Conservation (phyloP, 2,329 filamentous ascomycete species). For the Penicillium griseofulvum region DNA sequence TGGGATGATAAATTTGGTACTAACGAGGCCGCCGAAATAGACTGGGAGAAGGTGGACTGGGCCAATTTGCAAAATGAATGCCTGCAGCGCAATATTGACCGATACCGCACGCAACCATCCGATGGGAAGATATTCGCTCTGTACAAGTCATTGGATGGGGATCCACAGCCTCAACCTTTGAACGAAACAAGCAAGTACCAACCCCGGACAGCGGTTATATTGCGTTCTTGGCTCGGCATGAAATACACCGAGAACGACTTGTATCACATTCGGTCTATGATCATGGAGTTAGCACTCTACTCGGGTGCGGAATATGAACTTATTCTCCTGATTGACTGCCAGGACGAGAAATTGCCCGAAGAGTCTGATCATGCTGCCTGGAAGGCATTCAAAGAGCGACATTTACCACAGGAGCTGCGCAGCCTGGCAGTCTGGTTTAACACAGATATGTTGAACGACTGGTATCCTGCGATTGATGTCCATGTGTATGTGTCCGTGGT, state of each 20-base stretch:
- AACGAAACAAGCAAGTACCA: neutral
- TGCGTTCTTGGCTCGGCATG: conserved; percentile 80
- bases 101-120: conserved; percentile 31
- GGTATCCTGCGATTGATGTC: conserved; percentile 14
- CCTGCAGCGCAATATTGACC: conserved; percentile 59
- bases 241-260: conserved; percentile 78
- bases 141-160: neutral
- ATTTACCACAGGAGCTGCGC: conserved; percentile 9
- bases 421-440: conserved; percentile 13
- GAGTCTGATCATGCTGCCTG: neutral
- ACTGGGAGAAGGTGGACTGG: conserved; percentile 67
- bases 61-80: conserved; percentile 67
- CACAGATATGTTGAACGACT: conserved; percentile 4
- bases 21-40: conserved; percentile 19
- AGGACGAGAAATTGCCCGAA: conserved; percentile 67
- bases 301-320: conserved; percentile 86
- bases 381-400: conserved; percentile 3
- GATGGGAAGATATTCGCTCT: neutral
- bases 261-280: conserved; percentile 76
- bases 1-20: neutral
- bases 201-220: conserved; percentile 70
- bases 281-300: conserved; percentile 74
- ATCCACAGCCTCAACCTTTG: neutral
- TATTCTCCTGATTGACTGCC: conserved; percentile 80
- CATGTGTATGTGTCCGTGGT: conserved; percentile 5